A percentile compares a stretch with the other conserved stretches of the same genome.
phyloP scores from a whole-genome alignment of 176 grass and related monocot species.

The Oryza officinalis region DNA sequence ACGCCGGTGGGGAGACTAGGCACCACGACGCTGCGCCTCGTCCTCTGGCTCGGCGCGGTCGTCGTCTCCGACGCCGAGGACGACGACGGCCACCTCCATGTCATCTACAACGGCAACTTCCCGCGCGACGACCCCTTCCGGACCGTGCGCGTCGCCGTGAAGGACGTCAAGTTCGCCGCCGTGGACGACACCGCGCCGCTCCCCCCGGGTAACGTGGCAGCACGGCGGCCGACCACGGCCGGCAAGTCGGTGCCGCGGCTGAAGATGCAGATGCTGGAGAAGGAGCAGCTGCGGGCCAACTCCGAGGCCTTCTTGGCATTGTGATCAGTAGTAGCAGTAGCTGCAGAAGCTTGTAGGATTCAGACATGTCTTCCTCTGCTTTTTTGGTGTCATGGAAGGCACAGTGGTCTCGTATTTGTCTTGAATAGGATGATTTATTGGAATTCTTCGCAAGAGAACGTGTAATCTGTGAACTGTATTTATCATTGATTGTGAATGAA shows the following conservation, averaged over 20 bases:
- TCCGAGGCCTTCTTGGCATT: too few relatives aligned
- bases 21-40: background rate
- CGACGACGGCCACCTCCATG: background rate
- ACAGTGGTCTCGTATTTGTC: too few relatives aligned
- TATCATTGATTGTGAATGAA: too few relatives aligned
- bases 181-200: background rate
- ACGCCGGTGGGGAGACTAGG: background rate
- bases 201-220: too few relatives aligned
- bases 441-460: too few relatives aligned
- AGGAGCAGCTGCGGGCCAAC: background rate
- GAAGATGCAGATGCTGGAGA: background rate
- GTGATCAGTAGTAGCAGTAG: too few relatives aligned
- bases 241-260: background rate
- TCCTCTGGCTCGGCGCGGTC: conserved; percentile 2
- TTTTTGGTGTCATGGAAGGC: too few relatives aligned
- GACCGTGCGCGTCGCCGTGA: background rate
- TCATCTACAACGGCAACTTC: background rate
- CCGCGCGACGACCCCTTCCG: background rate
- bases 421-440: too few relatives aligned
- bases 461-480: too few relatives aligned
- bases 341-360: too few relatives aligned
- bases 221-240: background rate
- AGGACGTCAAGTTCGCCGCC: background rate
- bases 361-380: too few relatives aligned
- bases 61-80: background rate